These are phyloP conservation scores for Entomortierella beljakovae DNA, from an alignment of 192 early-diverging fungal genomes.

Conservation along the genomic window DNA sequence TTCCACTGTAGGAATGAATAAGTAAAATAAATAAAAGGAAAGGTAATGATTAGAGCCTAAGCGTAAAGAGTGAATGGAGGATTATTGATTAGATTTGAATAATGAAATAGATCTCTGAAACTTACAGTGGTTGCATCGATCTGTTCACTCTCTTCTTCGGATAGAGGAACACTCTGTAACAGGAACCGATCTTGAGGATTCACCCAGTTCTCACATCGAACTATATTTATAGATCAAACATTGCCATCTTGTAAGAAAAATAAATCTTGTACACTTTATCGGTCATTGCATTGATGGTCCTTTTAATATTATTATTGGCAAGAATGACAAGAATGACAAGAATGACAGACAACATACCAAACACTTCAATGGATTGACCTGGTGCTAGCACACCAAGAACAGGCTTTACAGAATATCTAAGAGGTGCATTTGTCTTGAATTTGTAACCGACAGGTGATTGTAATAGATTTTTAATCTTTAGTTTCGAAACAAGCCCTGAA, in stretches of 20 bases:
- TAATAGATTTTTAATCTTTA: slow-evolving; percentile 52
- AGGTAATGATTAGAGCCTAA: background rate
- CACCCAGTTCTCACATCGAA: slow-evolving; percentile 58
- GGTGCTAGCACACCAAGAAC: slow-evolving; percentile 55
- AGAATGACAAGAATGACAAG: too few relatives aligned
- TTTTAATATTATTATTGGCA: too few relatives aligned
- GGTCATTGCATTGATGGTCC: too few relatives aligned
- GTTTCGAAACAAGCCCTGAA: slow-evolving; percentile 54
- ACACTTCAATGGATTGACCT: slow-evolving; percentile 56
- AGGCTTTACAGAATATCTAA: slow-evolving; percentile 59
- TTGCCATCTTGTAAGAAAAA: too few relatives aligned
- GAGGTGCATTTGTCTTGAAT: slow-evolving; percentile 60
- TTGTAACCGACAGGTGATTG: slow-evolving; percentile 56
- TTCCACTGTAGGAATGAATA: slow-evolving; percentile 38
- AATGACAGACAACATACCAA: slow-evolving; percentile 36
- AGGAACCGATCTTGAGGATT: slow-evolving; percentile 58
- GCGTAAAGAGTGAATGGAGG: background rate
- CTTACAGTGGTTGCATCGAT: slow-evolving; percentile 51
- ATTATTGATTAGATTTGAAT: background rate
- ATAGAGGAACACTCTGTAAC: slow-evolving; percentile 54
- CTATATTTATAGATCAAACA: too few relatives aligned
- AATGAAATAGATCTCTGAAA: background rate
- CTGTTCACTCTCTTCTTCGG: slow-evolving; percentile 38
- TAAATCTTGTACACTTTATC: too few relatives aligned
- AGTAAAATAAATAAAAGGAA: slow-evolving; percentile 1